These are phyloP conservation scores for Candida ulmi DNA, from an alignment of 805 yeast genomes.

Conservation along the genomic window DNA sequence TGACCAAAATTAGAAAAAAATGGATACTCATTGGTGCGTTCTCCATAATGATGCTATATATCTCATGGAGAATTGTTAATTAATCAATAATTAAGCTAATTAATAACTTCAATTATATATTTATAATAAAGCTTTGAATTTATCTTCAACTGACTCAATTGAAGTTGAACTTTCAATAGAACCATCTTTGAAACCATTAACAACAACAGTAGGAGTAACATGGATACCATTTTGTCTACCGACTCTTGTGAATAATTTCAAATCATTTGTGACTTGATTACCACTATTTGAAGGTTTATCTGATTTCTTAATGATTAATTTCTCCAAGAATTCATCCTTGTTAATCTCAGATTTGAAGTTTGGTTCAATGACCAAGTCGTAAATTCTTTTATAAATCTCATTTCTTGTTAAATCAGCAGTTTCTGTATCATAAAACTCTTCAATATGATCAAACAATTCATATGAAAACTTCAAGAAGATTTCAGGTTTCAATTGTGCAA, in stretches of 20 bases:
- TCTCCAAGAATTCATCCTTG: constrained; percentile 27
- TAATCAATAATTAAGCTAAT: constrained; percentile 7
- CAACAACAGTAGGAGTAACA: constrained; percentile 74
- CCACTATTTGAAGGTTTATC: constrained; percentile 46
- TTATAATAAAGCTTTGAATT: constrained; percentile 16
- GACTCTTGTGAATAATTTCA: constrained; percentile 69
- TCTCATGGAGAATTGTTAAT: not conserved
- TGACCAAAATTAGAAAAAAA: constrained; percentile 1
- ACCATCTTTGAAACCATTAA: constrained; percentile 60
- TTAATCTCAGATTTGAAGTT: constrained; percentile 21
- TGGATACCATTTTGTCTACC: constrained; percentile 77
- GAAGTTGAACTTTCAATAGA: constrained; percentile 59
- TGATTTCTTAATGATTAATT: constrained; percentile 18
- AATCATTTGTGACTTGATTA: constrained; percentile 50
- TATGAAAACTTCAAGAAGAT: constrained; percentile 53
- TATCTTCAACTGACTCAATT: constrained; percentile 30
- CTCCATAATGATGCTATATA: not conserved
- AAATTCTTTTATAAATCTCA: constrained; percentile 48
- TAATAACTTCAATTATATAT: too few species aligned
- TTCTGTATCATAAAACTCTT: constrained; percentile 55
- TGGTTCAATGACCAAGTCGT: constrained; percentile 43
- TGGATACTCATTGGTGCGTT: constrained; percentile 1
- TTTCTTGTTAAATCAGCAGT: constrained; percentile 48
- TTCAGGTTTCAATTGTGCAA: constrained; percentile 50
- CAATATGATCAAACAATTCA: constrained; percentile 50